Conservation (phyloP, 441 rosid genomes). For the Corymbia calophylla region DNA sequence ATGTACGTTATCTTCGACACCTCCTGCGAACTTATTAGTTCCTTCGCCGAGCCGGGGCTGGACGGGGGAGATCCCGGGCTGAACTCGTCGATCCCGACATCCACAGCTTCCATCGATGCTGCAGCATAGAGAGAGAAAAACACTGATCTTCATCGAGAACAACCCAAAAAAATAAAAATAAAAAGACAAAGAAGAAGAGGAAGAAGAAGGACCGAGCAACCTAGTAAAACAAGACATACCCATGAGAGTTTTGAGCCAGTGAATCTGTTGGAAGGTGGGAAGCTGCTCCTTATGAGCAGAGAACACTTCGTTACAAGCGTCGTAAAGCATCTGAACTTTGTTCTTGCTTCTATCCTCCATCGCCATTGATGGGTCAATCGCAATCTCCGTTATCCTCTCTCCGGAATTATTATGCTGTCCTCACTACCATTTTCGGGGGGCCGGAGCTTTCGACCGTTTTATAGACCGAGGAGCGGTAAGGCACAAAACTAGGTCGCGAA, state of each 20-base stretch:
- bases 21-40: slow-evolving; percentile 16
- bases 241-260: slow-evolving; percentile 21
- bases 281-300: slow-evolving; percentile 6
- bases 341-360: slow-evolving; percentile 8
- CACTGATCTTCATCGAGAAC: background rate
- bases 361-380: background rate
- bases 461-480: background rate
- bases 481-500: background rate
- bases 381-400: background rate
- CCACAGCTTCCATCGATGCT: slow-evolving; percentile 27
- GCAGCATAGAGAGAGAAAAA: background rate
- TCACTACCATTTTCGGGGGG: background rate
- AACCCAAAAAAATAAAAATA: background rate
- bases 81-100: slow-evolving; percentile 33
- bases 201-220: background rate
- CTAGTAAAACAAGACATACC: background rate
- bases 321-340: slow-evolving; percentile 26
- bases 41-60: slow-evolving; percentile 6
- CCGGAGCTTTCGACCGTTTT: background rate
- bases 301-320: slow-evolving; percentile 18
- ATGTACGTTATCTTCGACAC: slow-evolving; percentile 31
- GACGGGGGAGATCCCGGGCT: slow-evolving; percentile 10
- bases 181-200: background rate
- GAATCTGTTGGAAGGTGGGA: slow-evolving; percentile 28
- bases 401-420: background rate